These are phyloP conservation scores for Exophiala bonariae DNA, from an alignment of 2,329 filamentous ascomycete genomes.

Conservation along the genomic window DNA sequence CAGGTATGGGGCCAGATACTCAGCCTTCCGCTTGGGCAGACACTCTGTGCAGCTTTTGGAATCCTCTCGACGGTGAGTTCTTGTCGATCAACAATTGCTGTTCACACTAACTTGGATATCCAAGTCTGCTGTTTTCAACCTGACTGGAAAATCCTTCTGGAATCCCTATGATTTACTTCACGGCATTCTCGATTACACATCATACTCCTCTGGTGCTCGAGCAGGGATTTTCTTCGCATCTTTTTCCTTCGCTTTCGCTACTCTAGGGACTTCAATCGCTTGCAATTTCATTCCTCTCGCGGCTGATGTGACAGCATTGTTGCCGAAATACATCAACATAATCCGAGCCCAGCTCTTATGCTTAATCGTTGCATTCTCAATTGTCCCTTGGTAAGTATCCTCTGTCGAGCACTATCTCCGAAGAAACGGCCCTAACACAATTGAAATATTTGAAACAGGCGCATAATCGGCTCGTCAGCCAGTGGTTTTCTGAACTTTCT, in stretches of 20 bases:
- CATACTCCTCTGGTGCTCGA: conserved; percentile 33
- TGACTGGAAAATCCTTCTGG: conserved; percentile 40
- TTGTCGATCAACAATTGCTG: background rate
- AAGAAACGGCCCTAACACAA: too few species aligned
- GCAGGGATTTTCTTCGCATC: conserved; percentile 37
- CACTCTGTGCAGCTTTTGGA: conserved; percentile 27
- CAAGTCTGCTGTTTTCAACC: too few species aligned
- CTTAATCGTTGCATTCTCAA: conserved; percentile 32
- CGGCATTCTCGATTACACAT: conserved; percentile 38
- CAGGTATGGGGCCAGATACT: conserved; percentile 33
- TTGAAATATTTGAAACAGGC: conserved; percentile 13
- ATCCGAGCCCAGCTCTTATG: conserved; percentile 35
- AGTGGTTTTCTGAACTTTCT: conserved; percentile 29
- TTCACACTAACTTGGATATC: background rate
- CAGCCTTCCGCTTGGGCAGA: conserved; percentile 24
- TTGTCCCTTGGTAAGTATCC: conserved; percentile 37
- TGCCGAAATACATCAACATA: conserved; percentile 35
- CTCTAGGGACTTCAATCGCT: conserved; percentile 27
- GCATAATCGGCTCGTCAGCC: conserved; percentile 26
- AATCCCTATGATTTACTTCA: conserved; percentile 39
- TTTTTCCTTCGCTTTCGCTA: conserved; percentile 26
- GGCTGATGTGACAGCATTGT: conserved; percentile 35
- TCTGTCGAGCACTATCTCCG: background rate
- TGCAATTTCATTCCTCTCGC: conserved; percentile 37
- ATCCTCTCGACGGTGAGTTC: conserved; percentile 26